Evolutionary conservation across 148 eudicot genomes (phyloP), one percentile per base, ranked within the genome.

Genomic region (Spergularia marina): DNA sequence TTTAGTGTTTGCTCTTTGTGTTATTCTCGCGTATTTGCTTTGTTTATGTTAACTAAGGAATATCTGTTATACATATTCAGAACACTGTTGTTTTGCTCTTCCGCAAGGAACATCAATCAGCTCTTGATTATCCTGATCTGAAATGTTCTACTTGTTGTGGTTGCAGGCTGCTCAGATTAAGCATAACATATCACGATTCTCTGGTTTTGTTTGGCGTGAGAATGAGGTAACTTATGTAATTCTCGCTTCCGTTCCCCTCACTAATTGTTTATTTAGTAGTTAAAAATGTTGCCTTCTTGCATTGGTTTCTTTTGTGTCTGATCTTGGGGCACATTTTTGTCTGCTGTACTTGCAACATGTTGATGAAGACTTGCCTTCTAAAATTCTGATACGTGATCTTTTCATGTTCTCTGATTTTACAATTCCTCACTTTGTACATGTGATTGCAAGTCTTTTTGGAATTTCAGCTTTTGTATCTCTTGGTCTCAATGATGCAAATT

Each of bases 201-300:
- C 98, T 77, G 98, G 98, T 66, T 95, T 89, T 83, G 96, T 90
- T 36, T 92, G 91, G 92, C 90, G 82, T 81, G 96, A 83, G 34
- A 87, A 95, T 84, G 97, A 92, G 96, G 98, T 95, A 88, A 75
- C 68, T 49, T 10, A 30, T 60, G 9, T 57, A 12, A 14, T 20
- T 40, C 12, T 34, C 8, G 51, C 23, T 21, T 17, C 12, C 56
- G n/a, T n/a, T 71, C 39, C 47, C n/a, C 10, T 34, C 60, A 5
- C 12, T 10, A 20, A 53, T 12, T 70, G 17, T 36, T 30, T 70
- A 6, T 53, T 10, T 4, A 25, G 72, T 70, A 13, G 60, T 4
- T 53, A 52, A 4, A 67, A 65, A 65, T 49, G 39, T 21, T 16
- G 71, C 71, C 56, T 73, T 59, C 23, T 20, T 10, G 51, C 49